Evolutionary conservation across 2,329 filamentous ascomycete genomes (phyloP).

Genomic region (Diatrype stigma): DNA sequence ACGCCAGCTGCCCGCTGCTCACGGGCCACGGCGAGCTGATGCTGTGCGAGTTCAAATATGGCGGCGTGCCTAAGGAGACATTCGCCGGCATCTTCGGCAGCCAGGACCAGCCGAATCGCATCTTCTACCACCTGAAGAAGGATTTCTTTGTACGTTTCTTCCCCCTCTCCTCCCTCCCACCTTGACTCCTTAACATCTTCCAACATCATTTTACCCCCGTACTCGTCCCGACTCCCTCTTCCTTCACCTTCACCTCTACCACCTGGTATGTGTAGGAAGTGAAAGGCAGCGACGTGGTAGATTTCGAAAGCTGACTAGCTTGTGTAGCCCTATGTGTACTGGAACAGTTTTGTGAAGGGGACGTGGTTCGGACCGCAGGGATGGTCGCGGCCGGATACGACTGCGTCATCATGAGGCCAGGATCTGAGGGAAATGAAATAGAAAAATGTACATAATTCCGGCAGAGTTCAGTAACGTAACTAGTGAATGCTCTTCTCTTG

Average conservation of each 20-base stretch:
- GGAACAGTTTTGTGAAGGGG: constrained; percentile 24
- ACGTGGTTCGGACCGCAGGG: constrained; percentile 20
- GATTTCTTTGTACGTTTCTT: constrained; percentile 34
- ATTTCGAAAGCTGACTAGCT: constrained; percentile 1
- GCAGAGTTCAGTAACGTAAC: too few species aligned
- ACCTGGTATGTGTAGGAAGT: background rate
- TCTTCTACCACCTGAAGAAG: constrained; percentile 42
- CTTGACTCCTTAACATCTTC: background rate
- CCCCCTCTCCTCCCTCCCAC: background rate
- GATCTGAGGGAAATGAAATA: background rate
- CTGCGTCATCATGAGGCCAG: background rate
- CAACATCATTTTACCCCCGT: too few species aligned
- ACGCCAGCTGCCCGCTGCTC: constrained; percentile 42
- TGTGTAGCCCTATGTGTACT: constrained; percentile 24
- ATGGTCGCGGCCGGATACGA: constrained; percentile 16
- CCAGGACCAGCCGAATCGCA: constrained; percentile 34
- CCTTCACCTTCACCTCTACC: background rate
- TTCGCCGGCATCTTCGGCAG: constrained; percentile 32
- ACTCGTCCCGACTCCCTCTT: too few species aligned
- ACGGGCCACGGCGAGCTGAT: constrained; percentile 41
- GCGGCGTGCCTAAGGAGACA: constrained; percentile 41
- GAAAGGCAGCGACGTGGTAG: background rate
- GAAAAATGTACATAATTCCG: background rate
- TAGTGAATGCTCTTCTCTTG: too few species aligned
- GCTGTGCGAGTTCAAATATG: constrained; percentile 46